These are phyloP conservation scores for Apiospora marii DNA, from an alignment of 2,329 filamentous ascomycete genomes.

Conservation along the genomic window DNA sequence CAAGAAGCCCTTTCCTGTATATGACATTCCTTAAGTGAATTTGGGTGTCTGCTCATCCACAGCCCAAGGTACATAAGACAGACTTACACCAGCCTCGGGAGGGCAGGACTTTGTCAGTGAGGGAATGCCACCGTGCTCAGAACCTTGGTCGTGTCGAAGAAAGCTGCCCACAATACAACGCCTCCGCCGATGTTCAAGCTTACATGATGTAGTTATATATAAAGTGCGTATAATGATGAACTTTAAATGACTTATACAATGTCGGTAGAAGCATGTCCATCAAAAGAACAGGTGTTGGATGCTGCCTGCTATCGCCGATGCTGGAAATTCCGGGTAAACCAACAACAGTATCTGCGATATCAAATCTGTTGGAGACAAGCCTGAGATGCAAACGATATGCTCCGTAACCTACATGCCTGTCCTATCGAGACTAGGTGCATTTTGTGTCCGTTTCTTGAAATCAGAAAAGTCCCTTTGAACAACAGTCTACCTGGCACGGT, in stretches of 20 bases:
- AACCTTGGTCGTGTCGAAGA: neutral
- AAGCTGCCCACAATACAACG: neutral
- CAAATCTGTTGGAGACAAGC: too few relatives aligned
- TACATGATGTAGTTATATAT: neutral
- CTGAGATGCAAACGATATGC: too few relatives aligned
- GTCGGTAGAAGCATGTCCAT: too few relatives aligned
- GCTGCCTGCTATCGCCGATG: too few relatives aligned
- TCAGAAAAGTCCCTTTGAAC: neutral
- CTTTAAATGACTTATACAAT: too few relatives aligned
- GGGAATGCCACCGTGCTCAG: neutral
- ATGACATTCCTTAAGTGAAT: neutral
- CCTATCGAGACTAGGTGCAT: neutral
- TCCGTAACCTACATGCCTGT: too few relatives aligned
- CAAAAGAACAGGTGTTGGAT: neutral
- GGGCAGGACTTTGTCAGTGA: neutral
- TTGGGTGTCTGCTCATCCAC: neutral
- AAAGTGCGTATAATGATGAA: too few relatives aligned
- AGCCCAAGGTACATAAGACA: neutral
- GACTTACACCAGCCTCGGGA: neutral
- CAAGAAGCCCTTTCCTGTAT: neutral
- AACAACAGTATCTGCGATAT: too few relatives aligned
- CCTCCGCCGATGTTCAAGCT: too few relatives aligned
- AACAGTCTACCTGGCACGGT: neutral
- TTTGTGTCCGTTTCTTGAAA: neutral
- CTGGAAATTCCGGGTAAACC: too few relatives aligned